These are phyloP conservation scores for Xylariaceae sp. DNA, from an alignment of 2,329 filamentous ascomycete species.

Conservation along the genomic window DNA sequence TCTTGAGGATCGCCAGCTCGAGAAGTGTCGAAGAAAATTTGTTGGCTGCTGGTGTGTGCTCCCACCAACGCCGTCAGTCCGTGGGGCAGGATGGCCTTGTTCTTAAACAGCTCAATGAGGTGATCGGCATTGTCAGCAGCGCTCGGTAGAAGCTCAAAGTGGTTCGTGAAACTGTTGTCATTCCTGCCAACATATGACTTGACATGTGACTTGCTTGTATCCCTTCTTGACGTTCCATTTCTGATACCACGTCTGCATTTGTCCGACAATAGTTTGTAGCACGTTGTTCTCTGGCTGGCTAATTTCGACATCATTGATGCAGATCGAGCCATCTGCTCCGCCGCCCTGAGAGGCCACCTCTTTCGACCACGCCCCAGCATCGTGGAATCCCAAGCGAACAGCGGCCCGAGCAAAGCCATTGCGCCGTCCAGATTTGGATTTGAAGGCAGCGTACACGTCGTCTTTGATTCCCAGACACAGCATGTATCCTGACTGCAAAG, in stretches of 20 bases:
- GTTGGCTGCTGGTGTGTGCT: conserved; percentile 48
- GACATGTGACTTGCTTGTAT: conserved; percentile 39
- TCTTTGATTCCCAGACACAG: conserved; percentile 41
- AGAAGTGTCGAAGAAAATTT: conserved; percentile 39
- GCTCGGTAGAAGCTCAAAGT: conserved; percentile 41
- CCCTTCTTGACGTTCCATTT: conserved; percentile 24
- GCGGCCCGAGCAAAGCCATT: conserved; percentile 40
- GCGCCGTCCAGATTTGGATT: conserved; percentile 35
- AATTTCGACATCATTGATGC: conserved; percentile 36
- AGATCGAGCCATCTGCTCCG: conserved; percentile 44
- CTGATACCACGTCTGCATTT: conserved; percentile 35
- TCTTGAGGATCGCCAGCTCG: conserved; percentile 45
- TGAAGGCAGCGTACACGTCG: conserved; percentile 35
- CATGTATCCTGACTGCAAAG: conserved; percentile 36
- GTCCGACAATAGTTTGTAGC: conserved; percentile 38
- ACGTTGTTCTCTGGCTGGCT: conserved; percentile 41
- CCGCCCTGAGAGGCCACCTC: conserved; percentile 29
- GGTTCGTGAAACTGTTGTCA: conserved; percentile 38
- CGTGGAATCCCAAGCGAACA: conserved; percentile 45
- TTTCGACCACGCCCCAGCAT: conserved; percentile 42
- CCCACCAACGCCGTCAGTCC: conserved; percentile 51
- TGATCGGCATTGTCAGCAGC: conserved; percentile 38
- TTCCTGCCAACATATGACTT: conserved; percentile 47
- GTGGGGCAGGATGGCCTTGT: conserved; percentile 48
- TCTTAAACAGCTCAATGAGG: conserved; percentile 45